Percentiles rank a stretch among this genome's conserved stretches.
Evolutionary conservation across 2,329 filamentous ascomycete genomes (phyloP).

Genomic region (Saccharata proteae): DNA sequence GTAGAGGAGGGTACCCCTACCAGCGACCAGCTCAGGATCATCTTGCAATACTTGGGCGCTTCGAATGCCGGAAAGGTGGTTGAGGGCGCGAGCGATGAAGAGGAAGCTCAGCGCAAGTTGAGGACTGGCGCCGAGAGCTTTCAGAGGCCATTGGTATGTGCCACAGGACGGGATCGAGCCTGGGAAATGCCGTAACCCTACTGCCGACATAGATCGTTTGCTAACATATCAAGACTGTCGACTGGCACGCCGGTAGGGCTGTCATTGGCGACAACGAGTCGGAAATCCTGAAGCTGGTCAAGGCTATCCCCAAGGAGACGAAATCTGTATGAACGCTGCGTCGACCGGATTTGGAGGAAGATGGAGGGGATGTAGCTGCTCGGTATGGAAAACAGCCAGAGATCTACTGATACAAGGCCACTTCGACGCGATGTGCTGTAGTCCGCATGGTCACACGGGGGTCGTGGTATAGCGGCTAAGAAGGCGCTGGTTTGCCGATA

Average conservation of each 20-base stretch:
- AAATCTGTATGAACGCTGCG: constrained; percentile 2
- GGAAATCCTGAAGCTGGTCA: constrained; percentile 74
- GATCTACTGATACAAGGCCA: background rate
- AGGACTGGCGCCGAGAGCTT: constrained; percentile 59
- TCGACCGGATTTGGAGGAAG: background rate
- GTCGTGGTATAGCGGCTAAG: too few species aligned
- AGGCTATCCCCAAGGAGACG: constrained; percentile 39
- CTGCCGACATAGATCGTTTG: constrained; percentile 1
- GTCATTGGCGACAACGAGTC: constrained; percentile 69
- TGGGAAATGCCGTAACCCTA: constrained; percentile 7
- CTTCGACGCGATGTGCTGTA: too few species aligned
- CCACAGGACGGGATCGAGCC: background rate
- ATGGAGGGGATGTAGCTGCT: background rate
- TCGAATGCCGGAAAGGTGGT: constrained; percentile 53
- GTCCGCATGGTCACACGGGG: too few species aligned
- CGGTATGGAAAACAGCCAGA: background rate
- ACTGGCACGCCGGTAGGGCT: constrained; percentile 86
- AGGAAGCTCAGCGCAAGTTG: constrained; percentile 70
- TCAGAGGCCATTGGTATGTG: constrained; percentile 60
- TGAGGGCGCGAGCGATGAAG: constrained; percentile 57
- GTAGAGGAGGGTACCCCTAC: constrained; percentile 74
- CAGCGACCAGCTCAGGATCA: constrained; percentile 66
- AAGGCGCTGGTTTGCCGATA: too few species aligned
- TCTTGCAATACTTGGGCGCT: constrained; percentile 67
- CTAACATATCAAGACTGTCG: constrained; percentile 43